These are phyloP conservation scores for Ammopiptanthus mongolicus DNA, from an alignment of 306 rosid genomes.

Conservation along the genomic window DNA sequence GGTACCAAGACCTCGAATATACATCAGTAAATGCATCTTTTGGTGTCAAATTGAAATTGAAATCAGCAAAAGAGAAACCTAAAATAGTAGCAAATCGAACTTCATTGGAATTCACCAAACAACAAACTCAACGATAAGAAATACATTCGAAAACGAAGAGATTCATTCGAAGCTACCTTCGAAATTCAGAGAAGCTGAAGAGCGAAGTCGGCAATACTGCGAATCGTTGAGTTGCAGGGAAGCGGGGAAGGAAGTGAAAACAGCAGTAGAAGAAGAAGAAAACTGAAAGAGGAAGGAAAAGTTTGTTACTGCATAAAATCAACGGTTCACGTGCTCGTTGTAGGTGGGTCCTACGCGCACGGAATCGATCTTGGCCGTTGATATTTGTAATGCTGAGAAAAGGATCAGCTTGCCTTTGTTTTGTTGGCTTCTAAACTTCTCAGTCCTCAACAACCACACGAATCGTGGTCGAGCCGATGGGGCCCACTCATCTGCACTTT, in stretches of 20 bases:
- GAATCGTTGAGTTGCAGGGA: neutral
- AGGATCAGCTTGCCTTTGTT: neutral
- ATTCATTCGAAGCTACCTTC: neutral
- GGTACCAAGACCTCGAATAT: neutral
- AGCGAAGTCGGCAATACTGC: neutral
- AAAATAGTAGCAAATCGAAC: neutral
- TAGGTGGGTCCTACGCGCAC: neutral
- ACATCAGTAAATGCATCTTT: neutral
- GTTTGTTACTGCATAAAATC: neutral
- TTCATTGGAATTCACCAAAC: constrained; percentile 14
- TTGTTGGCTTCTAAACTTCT: neutral
- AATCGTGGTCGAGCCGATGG: neutral
- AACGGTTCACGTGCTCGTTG: neutral
- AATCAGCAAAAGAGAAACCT: neutral
- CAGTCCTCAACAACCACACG: constrained; percentile 26
- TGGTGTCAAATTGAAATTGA: neutral
- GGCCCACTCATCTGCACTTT: constrained; percentile 40
- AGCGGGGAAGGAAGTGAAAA: neutral
- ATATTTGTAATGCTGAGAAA: neutral
- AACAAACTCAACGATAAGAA: neutral
- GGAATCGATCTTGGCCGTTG: neutral
- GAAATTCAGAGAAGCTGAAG: neutral
- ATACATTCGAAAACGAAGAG: neutral
- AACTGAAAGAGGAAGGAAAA: neutral
- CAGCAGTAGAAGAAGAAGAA: neutral